These are phyloP conservation scores for Diospyros kaki DNA, from an alignment of 148 eudicot species.

Conservation along the genomic window DNA sequence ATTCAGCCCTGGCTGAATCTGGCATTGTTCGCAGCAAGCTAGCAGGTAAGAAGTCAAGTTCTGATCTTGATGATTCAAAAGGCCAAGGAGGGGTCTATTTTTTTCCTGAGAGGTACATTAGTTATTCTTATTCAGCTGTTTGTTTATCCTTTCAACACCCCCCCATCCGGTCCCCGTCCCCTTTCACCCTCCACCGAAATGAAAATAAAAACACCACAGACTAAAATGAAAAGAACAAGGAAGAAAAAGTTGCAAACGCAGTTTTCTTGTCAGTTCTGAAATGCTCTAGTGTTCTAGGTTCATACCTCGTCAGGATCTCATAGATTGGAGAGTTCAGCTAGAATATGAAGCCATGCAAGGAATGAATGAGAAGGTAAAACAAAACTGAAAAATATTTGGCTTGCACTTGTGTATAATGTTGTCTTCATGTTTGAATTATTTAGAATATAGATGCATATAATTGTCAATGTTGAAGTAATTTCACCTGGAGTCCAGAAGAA, in stretches of 20 bases:
- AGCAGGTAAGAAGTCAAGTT: conserved; percentile 20
- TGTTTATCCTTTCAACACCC: not conserved
- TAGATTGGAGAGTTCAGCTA: conserved; percentile 86
- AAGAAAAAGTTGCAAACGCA: too few relatives aligned
- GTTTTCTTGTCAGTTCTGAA: not conserved
- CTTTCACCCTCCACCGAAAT: too few relatives aligned
- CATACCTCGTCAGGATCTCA: conserved; percentile 70
- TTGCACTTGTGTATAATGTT: not conserved
- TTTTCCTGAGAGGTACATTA: conserved; percentile 74
- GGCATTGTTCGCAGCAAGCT: conserved; percentile 77
- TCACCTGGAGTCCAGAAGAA: too few relatives aligned
- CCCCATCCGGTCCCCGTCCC: too few relatives aligned
- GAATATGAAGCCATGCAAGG: conserved; percentile 61
- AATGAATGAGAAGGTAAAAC: conserved; percentile 60
- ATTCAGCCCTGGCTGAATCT: conserved; percentile 83
- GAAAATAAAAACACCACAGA: too few relatives aligned
- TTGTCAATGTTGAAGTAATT: not conserved
- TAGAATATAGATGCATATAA: not conserved
- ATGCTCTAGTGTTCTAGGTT: conserved; percentile 37
- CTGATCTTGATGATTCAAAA: conserved; percentile 17
- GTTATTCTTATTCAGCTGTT: not conserved
- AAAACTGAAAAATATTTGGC: not conserved
- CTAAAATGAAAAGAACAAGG: too few relatives aligned
- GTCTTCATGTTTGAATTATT: not conserved
- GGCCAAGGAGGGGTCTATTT: conserved; percentile 34